Conservation (phyloP, 2,329 filamentous ascomycete genomes). For the Fusarium oligoseptatum region DNA sequence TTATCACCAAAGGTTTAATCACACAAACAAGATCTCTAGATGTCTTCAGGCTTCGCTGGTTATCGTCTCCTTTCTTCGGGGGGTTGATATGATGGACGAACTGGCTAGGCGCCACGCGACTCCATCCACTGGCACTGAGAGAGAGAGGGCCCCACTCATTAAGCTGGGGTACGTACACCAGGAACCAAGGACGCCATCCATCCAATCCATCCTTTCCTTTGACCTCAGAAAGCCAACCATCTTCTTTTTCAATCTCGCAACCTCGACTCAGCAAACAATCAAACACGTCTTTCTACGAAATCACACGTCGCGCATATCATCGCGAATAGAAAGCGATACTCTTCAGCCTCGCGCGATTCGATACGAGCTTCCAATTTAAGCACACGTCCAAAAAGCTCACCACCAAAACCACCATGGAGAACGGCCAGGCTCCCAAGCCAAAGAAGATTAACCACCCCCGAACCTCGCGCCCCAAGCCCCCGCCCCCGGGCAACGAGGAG, state of each 20-base stretch:
- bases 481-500: slow-evolving; percentile 85
- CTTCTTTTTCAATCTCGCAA: slow-evolving; percentile 3
- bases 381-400: slow-evolving; percentile 1
- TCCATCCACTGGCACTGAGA: slow-evolving; percentile 18
- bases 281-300: neutral
- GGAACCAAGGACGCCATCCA: slow-evolving; percentile 2
- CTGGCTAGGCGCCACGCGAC: slow-evolving; percentile 38
- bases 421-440: slow-evolving; percentile 28
- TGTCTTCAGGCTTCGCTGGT: neutral
- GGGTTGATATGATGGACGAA: slow-evolving; percentile 33
- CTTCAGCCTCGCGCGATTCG: slow-evolving; percentile 1
- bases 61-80: slow-evolving; percentile 16
- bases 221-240: slow-evolving; percentile 3
- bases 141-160: slow-evolving; percentile 40
- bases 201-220: slow-evolving; percentile 25
- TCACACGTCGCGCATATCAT: neutral
- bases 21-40: neutral
- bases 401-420: slow-evolving; percentile 27
- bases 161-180: slow-evolving; percentile 38
- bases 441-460: slow-evolving; percentile 42
- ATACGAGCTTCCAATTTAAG: neutral
- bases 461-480: slow-evolving; percentile 77
- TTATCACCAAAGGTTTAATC: neutral
- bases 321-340: slow-evolving; percentile 1
- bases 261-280: neutral